Percentiles rank a stretch among this genome's conserved stretches.
These are phyloP conservation scores for Linnemannia hyalina DNA, from an alignment of 192 early-diverging fungal genomes.

Conservation along the genomic window DNA sequence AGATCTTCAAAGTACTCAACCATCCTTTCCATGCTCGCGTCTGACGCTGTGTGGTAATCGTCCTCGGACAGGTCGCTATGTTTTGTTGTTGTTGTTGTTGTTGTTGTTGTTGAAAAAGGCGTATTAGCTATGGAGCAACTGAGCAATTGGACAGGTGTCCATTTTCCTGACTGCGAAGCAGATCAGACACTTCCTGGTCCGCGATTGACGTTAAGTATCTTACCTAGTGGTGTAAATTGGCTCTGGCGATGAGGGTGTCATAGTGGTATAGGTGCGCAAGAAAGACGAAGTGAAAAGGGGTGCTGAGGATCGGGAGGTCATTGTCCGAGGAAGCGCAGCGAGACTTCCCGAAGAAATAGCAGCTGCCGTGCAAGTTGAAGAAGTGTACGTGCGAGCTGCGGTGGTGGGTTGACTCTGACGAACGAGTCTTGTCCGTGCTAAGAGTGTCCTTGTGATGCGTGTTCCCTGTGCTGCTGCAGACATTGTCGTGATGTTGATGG, in stretches of 20 bases:
- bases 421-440: not conserved
- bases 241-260: constrained; percentile 15
- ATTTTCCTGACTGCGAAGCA: too few species aligned
- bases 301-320: not conserved
- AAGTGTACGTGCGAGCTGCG: not conserved
- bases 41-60: constrained; percentile 73
- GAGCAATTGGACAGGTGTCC: not conserved
- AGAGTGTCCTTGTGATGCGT: not conserved
- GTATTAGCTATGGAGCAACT: not conserved
- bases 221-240: constrained; percentile 36
- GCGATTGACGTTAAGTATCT: not conserved
- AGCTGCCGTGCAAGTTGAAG: not conserved
- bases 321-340: not conserved
- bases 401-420: not conserved
- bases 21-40: constrained; percentile 74
- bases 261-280: constrained; percentile 12
- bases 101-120: not conserved
- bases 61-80: constrained; percentile 64
- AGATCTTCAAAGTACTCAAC: constrained; percentile 81
- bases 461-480: constrained; percentile 4
- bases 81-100: not conserved
- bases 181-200: not conserved
- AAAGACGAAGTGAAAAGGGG: not conserved
- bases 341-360: not conserved
- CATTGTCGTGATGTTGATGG: constrained; percentile 7